Conservation (phyloP, 73 alveolate genomes). For the Stentor roeselii region DNA sequence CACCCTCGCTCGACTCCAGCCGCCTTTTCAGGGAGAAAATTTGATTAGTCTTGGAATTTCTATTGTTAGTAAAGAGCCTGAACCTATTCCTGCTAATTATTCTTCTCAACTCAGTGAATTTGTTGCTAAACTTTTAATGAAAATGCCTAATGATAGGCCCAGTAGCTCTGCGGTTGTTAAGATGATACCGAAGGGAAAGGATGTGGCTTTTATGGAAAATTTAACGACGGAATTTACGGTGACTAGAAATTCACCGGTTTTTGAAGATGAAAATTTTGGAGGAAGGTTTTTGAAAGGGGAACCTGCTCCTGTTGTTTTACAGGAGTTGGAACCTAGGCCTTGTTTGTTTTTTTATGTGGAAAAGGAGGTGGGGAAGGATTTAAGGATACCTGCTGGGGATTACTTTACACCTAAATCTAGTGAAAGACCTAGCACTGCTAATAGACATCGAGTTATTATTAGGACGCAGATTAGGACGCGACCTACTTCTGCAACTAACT, state of each 20-base stretch:
- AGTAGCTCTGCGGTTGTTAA: background rate
- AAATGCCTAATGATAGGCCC: slow-evolving; percentile 27
- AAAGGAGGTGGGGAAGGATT: no score
- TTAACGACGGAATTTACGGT: background rate
- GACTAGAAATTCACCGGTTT: background rate
- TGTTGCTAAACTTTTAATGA: slow-evolving; percentile 12
- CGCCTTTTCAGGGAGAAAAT: slow-evolving; percentile 96
- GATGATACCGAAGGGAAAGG: background rate
- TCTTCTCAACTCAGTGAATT: background rate
- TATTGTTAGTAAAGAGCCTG: slow-evolving; percentile 82
- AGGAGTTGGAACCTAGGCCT: no score
- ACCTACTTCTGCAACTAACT: background rate
- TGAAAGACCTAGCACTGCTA: background rate
- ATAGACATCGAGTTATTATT: background rate
- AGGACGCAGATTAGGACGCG: background rate
- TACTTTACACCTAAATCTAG: no score
- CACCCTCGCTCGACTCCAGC: slow-evolving; percentile 85
- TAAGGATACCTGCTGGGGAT: no score
- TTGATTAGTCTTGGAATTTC: slow-evolving; percentile 83
- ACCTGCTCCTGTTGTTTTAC: no score
- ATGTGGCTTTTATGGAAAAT: background rate
- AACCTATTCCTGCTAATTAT: slow-evolving; percentile 60
- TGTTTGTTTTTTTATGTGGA: no score
- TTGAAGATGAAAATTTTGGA: background rate
- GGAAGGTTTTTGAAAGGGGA: no score